Evolutionary conservation across 2,329 filamentous ascomycete species (phyloP).

Genomic region (Trichoderma citrinoviride): DNA sequence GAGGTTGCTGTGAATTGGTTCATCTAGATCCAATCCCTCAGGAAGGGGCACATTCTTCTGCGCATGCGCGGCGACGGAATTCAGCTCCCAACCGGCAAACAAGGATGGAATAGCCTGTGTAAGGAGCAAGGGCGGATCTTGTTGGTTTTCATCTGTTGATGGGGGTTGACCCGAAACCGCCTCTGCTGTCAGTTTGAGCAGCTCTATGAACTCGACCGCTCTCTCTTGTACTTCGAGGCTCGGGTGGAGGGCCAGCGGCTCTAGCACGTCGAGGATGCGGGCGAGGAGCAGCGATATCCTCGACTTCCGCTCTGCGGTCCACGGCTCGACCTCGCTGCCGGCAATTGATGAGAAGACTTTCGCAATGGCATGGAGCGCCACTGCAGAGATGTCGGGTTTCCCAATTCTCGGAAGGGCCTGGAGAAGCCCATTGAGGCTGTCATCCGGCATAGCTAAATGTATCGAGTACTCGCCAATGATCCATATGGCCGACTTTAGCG

Average conservation of each 20-base stretch:
- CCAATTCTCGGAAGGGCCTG: conserved; percentile 59
- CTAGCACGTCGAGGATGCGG: conserved; percentile 76
- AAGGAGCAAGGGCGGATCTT: conserved; percentile 77
- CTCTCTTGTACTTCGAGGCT: conserved; percentile 93
- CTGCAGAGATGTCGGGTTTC: conserved; percentile 66
- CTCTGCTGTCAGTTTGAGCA: conserved; percentile 83
- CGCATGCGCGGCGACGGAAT: conserved; percentile 80
- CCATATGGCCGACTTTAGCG: conserved; percentile 77
- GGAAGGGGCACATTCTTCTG: conserved; percentile 84
- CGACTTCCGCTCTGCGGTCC: conserved; percentile 72
- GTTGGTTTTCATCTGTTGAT: conserved; percentile 50
- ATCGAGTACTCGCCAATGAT: conserved; percentile 82
- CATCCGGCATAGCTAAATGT: conserved; percentile 67
- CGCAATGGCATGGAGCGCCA: conserved; percentile 77
- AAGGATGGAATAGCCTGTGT: conserved; percentile 88
- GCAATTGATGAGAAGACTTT: conserved; percentile 79
- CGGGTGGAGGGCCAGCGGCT: conserved; percentile 76
- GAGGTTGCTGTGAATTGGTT: conserved; percentile 76
- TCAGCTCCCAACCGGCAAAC: conserved; percentile 83
- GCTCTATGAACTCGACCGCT: conserved; percentile 85
- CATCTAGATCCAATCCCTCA: conserved; percentile 71
- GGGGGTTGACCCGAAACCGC: conserved; percentile 67
- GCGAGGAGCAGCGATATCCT: conserved; percentile 75
- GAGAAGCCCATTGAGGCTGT: conserved; percentile 70
- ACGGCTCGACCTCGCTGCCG: conserved; percentile 61